Conservation (phyloP, 192 early-diverging fungal species). For the Lunasporangiospora selenospora region DNA sequence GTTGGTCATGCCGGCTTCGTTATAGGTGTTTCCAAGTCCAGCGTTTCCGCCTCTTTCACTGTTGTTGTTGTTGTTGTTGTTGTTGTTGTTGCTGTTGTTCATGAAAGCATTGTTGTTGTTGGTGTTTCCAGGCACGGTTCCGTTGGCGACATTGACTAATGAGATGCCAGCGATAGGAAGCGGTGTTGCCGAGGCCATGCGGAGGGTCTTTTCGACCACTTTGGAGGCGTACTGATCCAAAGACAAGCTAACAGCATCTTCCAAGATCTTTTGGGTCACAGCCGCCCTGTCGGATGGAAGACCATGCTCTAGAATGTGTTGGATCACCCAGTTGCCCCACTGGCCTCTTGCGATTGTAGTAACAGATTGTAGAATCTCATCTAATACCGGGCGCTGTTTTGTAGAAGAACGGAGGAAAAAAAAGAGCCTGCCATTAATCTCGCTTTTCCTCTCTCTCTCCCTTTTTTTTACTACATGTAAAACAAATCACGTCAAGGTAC, state of each 20-base stretch:
- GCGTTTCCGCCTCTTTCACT: no score
- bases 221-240: conserved; percentile 81
- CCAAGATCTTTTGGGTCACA: conserved; percentile 53
- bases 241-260: conserved; percentile 59
- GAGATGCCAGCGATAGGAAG: not conserved
- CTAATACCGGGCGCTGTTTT: conserved; percentile 59
- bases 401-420: not conserved
- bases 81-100: no score
- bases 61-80: no score
- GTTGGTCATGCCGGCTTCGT: no score
- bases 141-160: not conserved
- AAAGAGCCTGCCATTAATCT: not conserved
- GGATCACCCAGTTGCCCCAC: conserved; percentile 88
- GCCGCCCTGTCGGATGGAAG: conserved; percentile 55
- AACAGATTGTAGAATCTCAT: conserved; percentile 66
- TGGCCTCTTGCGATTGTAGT: conserved; percentile 74
- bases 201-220: conserved; percentile 76
- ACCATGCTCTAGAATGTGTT: conserved; percentile 77
- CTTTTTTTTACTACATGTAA: no score
- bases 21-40: no score
- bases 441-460: no score
- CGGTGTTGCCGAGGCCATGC: conserved; percentile 21
- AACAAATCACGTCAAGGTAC: no score
- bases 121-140: not conserved
- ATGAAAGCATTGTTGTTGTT: no score